phyloP scores from a whole-genome alignment of 306 rosid genomes.

The Medicago ruthenica region DNA sequence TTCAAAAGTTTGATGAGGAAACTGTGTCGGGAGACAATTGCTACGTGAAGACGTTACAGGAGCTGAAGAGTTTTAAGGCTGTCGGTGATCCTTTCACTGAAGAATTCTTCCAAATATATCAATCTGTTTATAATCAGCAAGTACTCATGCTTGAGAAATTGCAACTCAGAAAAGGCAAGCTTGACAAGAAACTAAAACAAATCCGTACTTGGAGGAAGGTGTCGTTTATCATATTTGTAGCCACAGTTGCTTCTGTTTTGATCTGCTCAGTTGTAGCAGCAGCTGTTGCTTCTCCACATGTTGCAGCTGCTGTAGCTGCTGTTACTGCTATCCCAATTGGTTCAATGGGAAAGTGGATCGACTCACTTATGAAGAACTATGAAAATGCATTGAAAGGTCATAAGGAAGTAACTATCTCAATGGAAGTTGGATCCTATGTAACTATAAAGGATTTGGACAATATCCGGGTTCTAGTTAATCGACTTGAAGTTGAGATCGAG shows the following conservation, averaged over 20 bases:
- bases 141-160: conserved; percentile 76
- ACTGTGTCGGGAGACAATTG: conserved; percentile 42
- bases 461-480: conserved; percentile 68
- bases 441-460: conserved; percentile 85
- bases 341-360: conserved; percentile 90
- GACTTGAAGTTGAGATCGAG: conserved; percentile 66
- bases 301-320: conserved; percentile 84
- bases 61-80: conserved; percentile 72
- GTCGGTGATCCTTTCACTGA: conserved; percentile 81
- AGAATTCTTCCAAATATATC: conserved; percentile 73
- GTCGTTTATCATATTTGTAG: conserved; percentile 65
- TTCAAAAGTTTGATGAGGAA: conserved; percentile 77
- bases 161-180: conserved; percentile 55
- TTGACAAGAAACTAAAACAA: conserved; percentile 67
- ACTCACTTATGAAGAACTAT: conserved; percentile 74
- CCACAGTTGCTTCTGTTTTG: conserved; percentile 78
- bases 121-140: conserved; percentile 66
- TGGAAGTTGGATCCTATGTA: conserved; percentile 80
- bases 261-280: conserved; percentile 91
- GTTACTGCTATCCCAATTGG: conserved; percentile 79
- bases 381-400: conserved; percentile 73
- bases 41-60: conserved; percentile 59
- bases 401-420: conserved; percentile 67
- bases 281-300: conserved; percentile 81
- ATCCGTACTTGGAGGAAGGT: conserved; percentile 78